Evolutionary conservation across 2,329 filamentous ascomycete genomes (phyloP), one percentile per base, ranked within the genome.

Genomic region (Cladophialophora immunda): DNA sequence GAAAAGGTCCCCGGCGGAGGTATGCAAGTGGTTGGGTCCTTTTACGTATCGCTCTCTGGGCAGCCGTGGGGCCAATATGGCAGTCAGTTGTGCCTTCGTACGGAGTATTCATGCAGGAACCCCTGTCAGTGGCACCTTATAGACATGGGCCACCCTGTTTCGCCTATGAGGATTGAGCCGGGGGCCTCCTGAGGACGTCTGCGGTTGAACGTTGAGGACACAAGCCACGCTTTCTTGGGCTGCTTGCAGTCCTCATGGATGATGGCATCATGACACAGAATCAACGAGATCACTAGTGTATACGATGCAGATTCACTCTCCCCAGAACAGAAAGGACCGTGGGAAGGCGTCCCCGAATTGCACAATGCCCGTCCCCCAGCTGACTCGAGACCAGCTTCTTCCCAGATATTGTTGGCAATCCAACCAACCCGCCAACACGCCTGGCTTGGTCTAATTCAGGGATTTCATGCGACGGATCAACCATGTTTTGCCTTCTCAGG

Each of bases 181-280:
- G 15, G 25, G 11, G 38, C 17, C 38, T 47, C 57, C 57, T 30
- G 34, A 59, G n/a, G 41, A 30, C n/a, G 38, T 19, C 57, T 29
- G 27, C 30, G 57, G 57, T 19, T 50, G 57, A 47, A 47, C 15
- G 38, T 59, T 50, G 57, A 32, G 57, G 25, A 59, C 25, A 36
- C 36, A 50, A 50, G 45, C 45, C 52, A 55, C 27, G 5, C 52
- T 55, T 55, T n/a, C 27, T 32, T 55, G 52, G 38, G 45, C 45
- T 25, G 45, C 45, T 25, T 50, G 45, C 45, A 25, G 19, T 34
- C n/a, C 52, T n/a, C 2, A 13, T 27, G 52, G 52, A 32, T n/a
- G 52, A 55, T 11, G 50, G 52, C 25, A 55, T 55, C 11, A 55
- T 55, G 52, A 55, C 52, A 55, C 17, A 55, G 25, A n/a, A 13